Base-by-base conservation (phyloP, 768 basidiomycete species). In the Kwoniella sp. region DNA sequence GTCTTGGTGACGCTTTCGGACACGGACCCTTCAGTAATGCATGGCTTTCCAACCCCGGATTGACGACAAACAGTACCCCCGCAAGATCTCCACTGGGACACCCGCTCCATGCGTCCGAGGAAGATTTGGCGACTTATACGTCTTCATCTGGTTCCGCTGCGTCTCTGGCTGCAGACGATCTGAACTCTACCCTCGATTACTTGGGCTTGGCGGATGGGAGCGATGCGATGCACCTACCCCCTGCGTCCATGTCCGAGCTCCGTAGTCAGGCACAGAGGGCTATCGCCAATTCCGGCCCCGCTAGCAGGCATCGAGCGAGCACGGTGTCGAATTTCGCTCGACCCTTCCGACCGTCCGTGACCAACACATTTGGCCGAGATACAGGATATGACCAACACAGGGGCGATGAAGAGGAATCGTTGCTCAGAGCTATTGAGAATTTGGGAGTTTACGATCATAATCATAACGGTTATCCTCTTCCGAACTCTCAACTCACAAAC, bases 291-390 rank as follows among this genome's bases (percentile, higher is more conserved):
- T 90, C 90, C 73, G 82, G 92, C 48, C 87, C 76, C 86, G 58
- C 89, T 19, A 86, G 90, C 55, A 86, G 93, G 65, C 82, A 88
- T 77, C 88, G 93, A 9, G 92, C 93, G 17, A 93, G 85, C 74
- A 97, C 93, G 0, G 92, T 97, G 17, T 95, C 93, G 13, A 89
- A 91, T 76, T 90, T 92, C n/a, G 93, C 92, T 79, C 86, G 90
- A 83, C 88, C 60, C 83, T 72, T 58, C 48, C 67, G 70, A 29
- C 69, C 63, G 4, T 72, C 75, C 19, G 68, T 77, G 25, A 68
- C 88, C 60, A 85, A 87, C 58, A 82, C 84, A 55, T 78, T 61
- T 82, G 68, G 74, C 26, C 63, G 80, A 27, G 84, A 83, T 57
- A 52, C 50, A 12, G 60, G 46, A 7, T 60, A 57, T 29, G 55